Conservation (phyloP, 257 asterid genomes). For the Verbena officinalis region DNA sequence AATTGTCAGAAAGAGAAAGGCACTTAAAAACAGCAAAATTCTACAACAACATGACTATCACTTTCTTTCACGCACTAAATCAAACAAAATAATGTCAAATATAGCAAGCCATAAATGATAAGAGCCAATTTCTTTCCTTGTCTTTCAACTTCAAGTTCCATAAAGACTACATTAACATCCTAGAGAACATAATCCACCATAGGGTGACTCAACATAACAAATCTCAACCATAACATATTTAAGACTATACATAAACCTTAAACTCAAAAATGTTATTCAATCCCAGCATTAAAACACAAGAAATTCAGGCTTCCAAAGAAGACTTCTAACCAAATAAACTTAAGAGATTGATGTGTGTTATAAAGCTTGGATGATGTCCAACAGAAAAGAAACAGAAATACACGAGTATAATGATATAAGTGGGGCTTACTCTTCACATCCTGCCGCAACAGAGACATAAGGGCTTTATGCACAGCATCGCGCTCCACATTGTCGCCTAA, state of each 20-base stretch:
- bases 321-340: not conserved
- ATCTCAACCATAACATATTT: constrained; percentile 20
- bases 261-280: not conserved
- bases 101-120: not conserved
- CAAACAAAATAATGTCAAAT: constrained; percentile 6
- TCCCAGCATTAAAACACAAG: not conserved
- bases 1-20: not conserved
- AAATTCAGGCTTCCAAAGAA: not conserved
- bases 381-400: not conserved
- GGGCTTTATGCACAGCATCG: constrained; percentile 92
- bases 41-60: constrained; percentile 1
- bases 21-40: constrained; percentile 18
- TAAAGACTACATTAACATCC: constrained; percentile 17
- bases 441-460: constrained; percentile 81
- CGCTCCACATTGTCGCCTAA: constrained; percentile 95
- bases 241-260: not conserved
- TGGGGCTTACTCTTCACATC: constrained; percentile 81
- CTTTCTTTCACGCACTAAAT: not conserved
- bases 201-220: constrained; percentile 1
- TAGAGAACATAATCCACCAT: constrained; percentile 16
- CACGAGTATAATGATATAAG: not conserved
- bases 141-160: constrained; percentile 8
- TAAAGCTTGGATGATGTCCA: not conserved
- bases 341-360: not conserved
- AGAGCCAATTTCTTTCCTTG: constrained; percentile 11